Evolutionary conservation across 202 grass and related monocot species (phyloP), one percentile per base, ranked within the genome.

Genomic region (Zoysia matrella): DNA sequence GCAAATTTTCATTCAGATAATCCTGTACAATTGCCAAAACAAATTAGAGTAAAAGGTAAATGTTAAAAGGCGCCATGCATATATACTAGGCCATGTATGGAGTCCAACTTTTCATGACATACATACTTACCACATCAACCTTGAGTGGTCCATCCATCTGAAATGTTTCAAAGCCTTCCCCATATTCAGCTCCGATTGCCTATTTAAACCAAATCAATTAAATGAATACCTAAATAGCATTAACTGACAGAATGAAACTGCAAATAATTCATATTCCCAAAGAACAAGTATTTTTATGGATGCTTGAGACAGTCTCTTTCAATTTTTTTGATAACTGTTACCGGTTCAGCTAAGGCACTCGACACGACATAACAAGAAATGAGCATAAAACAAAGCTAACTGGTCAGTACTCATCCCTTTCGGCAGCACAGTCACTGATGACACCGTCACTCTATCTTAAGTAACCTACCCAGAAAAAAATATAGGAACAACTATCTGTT

Each of bases 121-220:
- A 67, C 76, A 54, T 82, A 66, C 88, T 95, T 85, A 98, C 96
- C 89, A 98, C 96, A 87, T 98, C 92, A 5, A 98, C 81, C 75
- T 99, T 95, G 42, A 99, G 84, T 39, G 87, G 91, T 58, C 92
- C 91, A 79, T 99, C 96, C 91, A 92, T 95, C 54, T 92, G 90
- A 86, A 99, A 95, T 45, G 92, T 98, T 84, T 95, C 92, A 72
- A 98, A 98, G 42, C 96, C 96, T 81, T 98, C 92, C 53, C 96
- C 96, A 77, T 98, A 95, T 87, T 98, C 96, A 67, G 89, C 96
- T 72, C 96, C 96, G 60, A 98, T 95, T 90, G 71, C 81, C 96
- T 98, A 67, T 78, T 72, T 65, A 85, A 13, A 54, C 10, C 47
- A 50, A 63, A 77, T 6, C 36, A n/a, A 49, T 55, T 7, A 54